phyloP scores from a whole-genome alignment of 306 rosid genomes.

The Alnus rubra region DNA sequence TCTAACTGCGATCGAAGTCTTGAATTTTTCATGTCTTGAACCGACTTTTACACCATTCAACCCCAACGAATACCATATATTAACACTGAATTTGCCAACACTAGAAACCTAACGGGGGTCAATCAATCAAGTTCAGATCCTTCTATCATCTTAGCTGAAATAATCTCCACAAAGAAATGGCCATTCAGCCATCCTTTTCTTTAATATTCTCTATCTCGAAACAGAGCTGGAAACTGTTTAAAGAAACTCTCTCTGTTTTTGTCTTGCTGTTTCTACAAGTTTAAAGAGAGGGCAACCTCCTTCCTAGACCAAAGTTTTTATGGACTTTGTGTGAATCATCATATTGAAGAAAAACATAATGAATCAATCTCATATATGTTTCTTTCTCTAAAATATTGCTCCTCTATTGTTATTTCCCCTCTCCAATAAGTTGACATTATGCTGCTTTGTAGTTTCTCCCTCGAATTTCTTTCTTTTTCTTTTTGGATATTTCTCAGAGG shows the following conservation, averaged over 20 bases:
- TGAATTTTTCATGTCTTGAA: too few species aligned
- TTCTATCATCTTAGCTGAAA: too few species aligned
- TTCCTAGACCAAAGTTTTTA: background rate
- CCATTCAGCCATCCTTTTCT: too few species aligned
- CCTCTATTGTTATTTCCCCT: background rate
- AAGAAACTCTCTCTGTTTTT: background rate
- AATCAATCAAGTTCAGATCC: too few species aligned
- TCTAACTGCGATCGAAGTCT: too few species aligned
- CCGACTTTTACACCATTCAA: too few species aligned
- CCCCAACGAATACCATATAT: too few species aligned
- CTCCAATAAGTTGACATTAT: background rate
- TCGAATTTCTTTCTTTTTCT: background rate
- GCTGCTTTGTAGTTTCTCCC: background rate
- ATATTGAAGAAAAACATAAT: background rate
- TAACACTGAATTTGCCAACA: too few species aligned
- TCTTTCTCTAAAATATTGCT: background rate
- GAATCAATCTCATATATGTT: background rate
- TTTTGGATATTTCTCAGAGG: background rate
- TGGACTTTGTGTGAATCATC: background rate
- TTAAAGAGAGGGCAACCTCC: background rate
- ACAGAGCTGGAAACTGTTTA: background rate
- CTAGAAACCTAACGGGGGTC: too few species aligned
- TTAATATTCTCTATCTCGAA: background rate
- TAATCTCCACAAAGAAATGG: too few species aligned
- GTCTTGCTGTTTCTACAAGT: background rate